phyloP scores from a whole-genome alignment of 495 filamentous ascomycete genomes.

The Penicillium ochrochloron region DNA sequence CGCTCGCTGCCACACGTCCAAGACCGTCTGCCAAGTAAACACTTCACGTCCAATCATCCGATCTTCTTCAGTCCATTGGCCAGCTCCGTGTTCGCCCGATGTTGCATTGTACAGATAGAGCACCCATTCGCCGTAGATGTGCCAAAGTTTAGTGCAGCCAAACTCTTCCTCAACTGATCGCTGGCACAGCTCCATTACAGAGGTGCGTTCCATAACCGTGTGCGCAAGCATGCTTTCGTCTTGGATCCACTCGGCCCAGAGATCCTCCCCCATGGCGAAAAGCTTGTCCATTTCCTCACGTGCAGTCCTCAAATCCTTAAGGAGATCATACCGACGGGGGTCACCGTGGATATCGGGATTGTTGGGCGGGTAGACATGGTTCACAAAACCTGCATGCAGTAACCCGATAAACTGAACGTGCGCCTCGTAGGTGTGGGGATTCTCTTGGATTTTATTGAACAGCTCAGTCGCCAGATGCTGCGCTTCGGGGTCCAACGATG shows the following conservation, averaged over 20 bases:
- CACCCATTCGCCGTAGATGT: slow-evolving; percentile 85
- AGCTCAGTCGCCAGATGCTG: slow-evolving; percentile 58
- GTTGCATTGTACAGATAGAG: slow-evolving; percentile 69
- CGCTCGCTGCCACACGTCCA: slow-evolving; percentile 79
- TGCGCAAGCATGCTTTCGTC: slow-evolving; percentile 66
- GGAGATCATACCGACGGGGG: slow-evolving; percentile 58
- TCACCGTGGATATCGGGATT: slow-evolving; percentile 51
- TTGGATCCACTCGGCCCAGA: slow-evolving; percentile 68
- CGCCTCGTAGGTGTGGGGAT: slow-evolving; percentile 67
- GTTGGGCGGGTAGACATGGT: slow-evolving; percentile 56
- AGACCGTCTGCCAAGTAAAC: slow-evolving; percentile 75
- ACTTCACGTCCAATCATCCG: slow-evolving; percentile 72
- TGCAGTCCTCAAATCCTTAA: slow-evolving; percentile 65
- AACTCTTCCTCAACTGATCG: slow-evolving; percentile 82
- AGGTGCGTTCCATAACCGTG: slow-evolving; percentile 65
- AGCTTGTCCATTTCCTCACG: slow-evolving; percentile 67
- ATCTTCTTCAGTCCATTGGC: slow-evolving; percentile 78
- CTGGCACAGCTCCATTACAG: slow-evolving; percentile 82
- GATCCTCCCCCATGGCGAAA: slow-evolving; percentile 68
- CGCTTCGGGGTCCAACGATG: slow-evolving; percentile 58
- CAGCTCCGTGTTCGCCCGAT: slow-evolving; percentile 60
- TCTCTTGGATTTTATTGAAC: slow-evolving; percentile 58
- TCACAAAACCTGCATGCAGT: slow-evolving; percentile 65
- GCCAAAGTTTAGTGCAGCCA: slow-evolving; percentile 84
- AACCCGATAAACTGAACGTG: slow-evolving; percentile 67